Evolutionary conservation across 139 green algal species (phyloP).

Genomic region (Chlorella sp.): DNA sequence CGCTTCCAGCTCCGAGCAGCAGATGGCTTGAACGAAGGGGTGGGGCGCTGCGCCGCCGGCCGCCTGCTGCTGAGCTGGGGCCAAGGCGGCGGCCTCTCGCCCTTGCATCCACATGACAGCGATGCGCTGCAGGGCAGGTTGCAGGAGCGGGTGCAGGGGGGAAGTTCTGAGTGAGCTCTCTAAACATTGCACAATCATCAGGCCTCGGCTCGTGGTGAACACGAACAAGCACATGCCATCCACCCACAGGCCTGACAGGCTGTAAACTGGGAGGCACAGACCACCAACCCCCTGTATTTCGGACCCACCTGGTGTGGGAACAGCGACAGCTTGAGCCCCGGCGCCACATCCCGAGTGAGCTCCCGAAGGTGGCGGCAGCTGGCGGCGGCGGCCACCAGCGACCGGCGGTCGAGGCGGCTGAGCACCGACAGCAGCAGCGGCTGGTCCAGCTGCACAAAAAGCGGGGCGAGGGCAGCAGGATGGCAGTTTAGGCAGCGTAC

Average conservation of each 20-base stretch:
- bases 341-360: conserved; percentile 49
- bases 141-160: too few relatives aligned
- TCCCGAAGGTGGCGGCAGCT: conserved; percentile 39
- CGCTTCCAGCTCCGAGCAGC: too few relatives aligned
- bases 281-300: too few relatives aligned
- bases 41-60: neutral
- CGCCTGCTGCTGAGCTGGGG: neutral
- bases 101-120: conserved; percentile 79
- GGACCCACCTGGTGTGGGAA: conserved; percentile 63
- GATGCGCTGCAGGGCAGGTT: conserved; percentile 51
- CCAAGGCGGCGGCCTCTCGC: conserved; percentile 41
- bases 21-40: too few relatives aligned
- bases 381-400: neutral
- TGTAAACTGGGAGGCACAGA: too few relatives aligned
- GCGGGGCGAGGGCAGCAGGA: neutral
- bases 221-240: too few relatives aligned
- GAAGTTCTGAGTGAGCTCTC: too few relatives aligned
- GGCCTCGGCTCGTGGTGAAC: too few relatives aligned
- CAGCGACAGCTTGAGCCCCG: conserved; percentile 67
- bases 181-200: too few relatives aligned
- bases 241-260: too few relatives aligned
- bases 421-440: conserved; percentile 5
- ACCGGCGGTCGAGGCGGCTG: neutral
- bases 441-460: neutral
- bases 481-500: too few relatives aligned